These are phyloP conservation scores for Mayamaea pseudoterrestris DNA, from an alignment of 108 stramenopile species.

Conservation along the genomic window DNA sequence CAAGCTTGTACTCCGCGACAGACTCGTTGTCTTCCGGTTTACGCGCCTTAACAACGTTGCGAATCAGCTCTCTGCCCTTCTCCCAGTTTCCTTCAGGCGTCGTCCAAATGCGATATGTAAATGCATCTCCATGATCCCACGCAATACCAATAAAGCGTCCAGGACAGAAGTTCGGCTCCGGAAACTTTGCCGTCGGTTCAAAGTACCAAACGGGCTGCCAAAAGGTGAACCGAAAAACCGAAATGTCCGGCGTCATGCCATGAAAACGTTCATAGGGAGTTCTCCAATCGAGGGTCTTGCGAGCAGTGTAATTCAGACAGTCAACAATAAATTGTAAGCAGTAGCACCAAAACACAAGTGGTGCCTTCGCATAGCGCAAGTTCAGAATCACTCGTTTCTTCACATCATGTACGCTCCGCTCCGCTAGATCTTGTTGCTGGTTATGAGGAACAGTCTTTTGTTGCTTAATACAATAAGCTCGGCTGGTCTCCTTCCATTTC, in stretches of 20 bases:
- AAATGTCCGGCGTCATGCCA: conserved; percentile 2
- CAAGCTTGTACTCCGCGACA: no score
- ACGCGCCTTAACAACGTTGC: no score
- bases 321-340: not conserved
- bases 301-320: not conserved
- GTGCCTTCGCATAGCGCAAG: not conserved
- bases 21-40: no score
- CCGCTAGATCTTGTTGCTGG: not conserved
- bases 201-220: conserved; percentile 1
- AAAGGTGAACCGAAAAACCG: conserved; percentile 1
- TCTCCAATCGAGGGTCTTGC: no score
- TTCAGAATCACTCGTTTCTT: not conserved
- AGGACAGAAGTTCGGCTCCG: not conserved
- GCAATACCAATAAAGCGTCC: not conserved
- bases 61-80: not conserved
- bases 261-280: not conserved
- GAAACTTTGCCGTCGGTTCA: not conserved
- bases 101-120: no score
- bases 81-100: no score
- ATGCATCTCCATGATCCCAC: no score
- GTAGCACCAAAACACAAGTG: not conserved
- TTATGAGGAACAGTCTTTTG: not conserved
- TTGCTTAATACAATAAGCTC: not conserved
- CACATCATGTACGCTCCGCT: not conserved
- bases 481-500: not conserved